Base-by-base conservation (phyloP, 441 rosid species). In the Flueggea neowawraea region DNA sequence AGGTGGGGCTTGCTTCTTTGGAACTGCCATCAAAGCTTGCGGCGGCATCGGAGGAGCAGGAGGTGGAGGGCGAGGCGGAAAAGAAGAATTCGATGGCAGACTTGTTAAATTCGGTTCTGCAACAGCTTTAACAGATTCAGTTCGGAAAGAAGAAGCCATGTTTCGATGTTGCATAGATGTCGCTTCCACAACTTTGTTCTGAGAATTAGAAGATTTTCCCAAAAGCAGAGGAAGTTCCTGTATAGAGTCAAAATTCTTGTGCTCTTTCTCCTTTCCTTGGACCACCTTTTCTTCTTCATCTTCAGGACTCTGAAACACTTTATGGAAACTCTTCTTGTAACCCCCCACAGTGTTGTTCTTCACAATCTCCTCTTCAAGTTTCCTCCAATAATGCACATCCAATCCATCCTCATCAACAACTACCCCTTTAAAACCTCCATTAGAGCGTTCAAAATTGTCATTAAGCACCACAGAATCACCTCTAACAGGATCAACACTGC, bases 381-480 rank as follows among this genome's bases (percentile, higher is more conserved):
- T 78, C 62, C 81, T 87, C 98, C 96, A 91, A 58, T 90, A 95
- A 66, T 88, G 67, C 52, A 91, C 93, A 74, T 91, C 98, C 68
- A 79, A 73, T 0, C 99, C 98, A 62, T 88, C 78, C 63, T 90
- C 98, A 47, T 91, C 91, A 13, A 88, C 82, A 15, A 88, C 79
- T 67, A 91, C 52, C 2, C 84, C 92, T 63, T 80, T 79, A 9
- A 85, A 41, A 65, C 68, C 78, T 17, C 84, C 83, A 16, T 79
- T 84, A 58, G 80, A 31, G 60, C 83, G 53, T 2, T 41, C 57
- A 47, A 85, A 80, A 54, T 69, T 78, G 6, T 70, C 69, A n/a
- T 72, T 61, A 39, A 61, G 39, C 52, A 57, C 62, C 54, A 57
- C 14, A 17, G 66, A 57, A 58, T 52, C 68, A 17, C 79, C 71